These are phyloP conservation scores for Leucosporidium yakuticum DNA, from an alignment of 768 basidiomycete species.

Conservation along the genomic window DNA sequence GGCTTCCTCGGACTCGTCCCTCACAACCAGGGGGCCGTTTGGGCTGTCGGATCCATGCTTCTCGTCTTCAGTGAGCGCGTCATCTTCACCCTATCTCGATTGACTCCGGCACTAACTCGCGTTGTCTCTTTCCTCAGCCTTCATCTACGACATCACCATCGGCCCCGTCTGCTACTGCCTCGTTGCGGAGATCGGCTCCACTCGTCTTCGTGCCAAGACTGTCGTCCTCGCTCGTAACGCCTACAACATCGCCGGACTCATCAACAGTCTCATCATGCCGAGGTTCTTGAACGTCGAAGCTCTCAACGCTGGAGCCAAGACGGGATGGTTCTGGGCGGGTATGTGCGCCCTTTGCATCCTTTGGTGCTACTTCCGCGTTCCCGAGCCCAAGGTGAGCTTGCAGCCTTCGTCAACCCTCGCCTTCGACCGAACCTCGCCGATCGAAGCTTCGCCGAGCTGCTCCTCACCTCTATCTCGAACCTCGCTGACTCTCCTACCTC, in stretches of 20 bases:
- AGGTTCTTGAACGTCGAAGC: not conserved
- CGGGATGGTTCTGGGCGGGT: slow-evolving; percentile 40
- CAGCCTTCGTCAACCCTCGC: no score
- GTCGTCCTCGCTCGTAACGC: slow-evolving; percentile 35
- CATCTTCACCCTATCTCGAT: no score
- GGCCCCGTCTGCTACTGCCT: slow-evolving; percentile 34
- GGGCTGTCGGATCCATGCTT: no score
- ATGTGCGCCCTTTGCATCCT: slow-evolving; percentile 9
- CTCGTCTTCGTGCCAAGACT: slow-evolving; percentile 43
- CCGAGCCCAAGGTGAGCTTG: slow-evolving; percentile 35
- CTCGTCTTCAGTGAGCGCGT: no score
- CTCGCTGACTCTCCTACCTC: not conserved
- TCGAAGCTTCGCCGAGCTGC: no score
- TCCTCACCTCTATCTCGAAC: slow-evolving; percentile 21
- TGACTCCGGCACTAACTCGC: no score
- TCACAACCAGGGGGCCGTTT: no score
- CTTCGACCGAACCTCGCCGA: no score
- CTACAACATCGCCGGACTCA: slow-evolving; percentile 34
- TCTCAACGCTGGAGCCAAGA: slow-evolving; percentile 31
- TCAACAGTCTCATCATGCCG: slow-evolving; percentile 35
- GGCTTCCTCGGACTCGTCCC: no score
- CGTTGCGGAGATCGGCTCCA: slow-evolving; percentile 42
- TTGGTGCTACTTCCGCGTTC: slow-evolving; percentile 34
- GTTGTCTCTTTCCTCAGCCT: not conserved
- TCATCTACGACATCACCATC: slow-evolving; percentile 2